Percentiles rank a stretch among this genome's conserved stretches.
Conservation (phyloP, 1,284 basidiomycete genomes). For the Sphaerobolus stellatus region DNA sequence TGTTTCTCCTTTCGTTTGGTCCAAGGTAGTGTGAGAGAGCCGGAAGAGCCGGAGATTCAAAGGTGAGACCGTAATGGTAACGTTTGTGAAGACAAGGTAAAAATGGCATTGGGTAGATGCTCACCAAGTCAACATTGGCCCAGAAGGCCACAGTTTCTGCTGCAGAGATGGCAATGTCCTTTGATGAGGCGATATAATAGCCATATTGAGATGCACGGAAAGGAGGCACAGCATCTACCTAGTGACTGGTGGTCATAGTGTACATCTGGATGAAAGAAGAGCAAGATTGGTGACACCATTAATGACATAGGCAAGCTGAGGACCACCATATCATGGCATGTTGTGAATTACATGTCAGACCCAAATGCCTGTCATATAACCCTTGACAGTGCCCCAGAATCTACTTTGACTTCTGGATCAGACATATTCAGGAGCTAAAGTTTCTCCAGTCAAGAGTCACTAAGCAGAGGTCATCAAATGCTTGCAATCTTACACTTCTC, state of each 20-base stretch:
- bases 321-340: not conserved
- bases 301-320: not conserved
- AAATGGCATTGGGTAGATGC: not conserved
- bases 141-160: not conserved
- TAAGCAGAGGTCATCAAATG: no score
- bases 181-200: not conserved
- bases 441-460: no score
- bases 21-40: no score
- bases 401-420: no score
- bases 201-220: not conserved
- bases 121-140: not conserved
- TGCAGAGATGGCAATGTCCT: not conserved
- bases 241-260: not conserved
- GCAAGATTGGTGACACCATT: not conserved
- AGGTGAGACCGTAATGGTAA: no score
- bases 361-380: not conserved
- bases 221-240: not conserved
- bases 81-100: no score
- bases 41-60: no score
- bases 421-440: no score
- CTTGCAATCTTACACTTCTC: no score
- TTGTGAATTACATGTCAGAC: not conserved
- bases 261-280: not conserved
- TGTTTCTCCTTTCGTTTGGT: no score
- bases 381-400: no score